Conservation (phyloP, 495 filamentous ascomycete species). For the Penicillium goetzii region DNA sequence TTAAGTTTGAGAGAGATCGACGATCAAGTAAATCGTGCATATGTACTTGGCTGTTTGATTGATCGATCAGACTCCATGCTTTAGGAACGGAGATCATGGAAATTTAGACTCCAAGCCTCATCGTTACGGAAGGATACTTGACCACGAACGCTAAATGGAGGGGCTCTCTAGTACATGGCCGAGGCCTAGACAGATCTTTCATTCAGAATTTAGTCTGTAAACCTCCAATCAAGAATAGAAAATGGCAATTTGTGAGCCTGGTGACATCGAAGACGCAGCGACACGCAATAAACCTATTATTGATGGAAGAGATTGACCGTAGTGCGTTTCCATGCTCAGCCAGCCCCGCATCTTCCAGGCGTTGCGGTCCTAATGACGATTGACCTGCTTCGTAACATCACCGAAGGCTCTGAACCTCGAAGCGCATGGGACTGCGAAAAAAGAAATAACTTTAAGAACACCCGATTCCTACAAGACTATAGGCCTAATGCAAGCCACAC, state of each 20-base stretch:
- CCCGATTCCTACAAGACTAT: neutral
- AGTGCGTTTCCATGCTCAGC: neutral
- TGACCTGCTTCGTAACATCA: neutral
- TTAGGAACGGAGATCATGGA: conserved; percentile 1
- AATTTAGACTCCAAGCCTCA: neutral
- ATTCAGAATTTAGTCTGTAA: neutral
- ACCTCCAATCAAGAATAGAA: neutral
- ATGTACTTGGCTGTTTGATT: neutral
- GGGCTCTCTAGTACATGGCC: neutral
- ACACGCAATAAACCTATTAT: neutral
- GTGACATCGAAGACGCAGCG: neutral
- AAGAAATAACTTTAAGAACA: neutral
- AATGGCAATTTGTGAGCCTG: neutral
- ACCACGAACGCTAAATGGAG: neutral
- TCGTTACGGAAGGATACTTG: neutral
- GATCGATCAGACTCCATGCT: conserved; percentile 5
- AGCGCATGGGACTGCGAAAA: neutral
- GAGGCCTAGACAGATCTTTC: neutral
- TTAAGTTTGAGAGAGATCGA: neutral
- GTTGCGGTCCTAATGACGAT: neutral
- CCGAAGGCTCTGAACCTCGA: neutral
- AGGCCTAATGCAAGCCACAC: neutral
- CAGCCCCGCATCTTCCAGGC: neutral
- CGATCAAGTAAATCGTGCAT: neutral
- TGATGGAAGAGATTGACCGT: neutral